These are phyloP conservation scores for Artemisia tridentata DNA, from an alignment of 129 eudicot species.

Conservation along the genomic window DNA sequence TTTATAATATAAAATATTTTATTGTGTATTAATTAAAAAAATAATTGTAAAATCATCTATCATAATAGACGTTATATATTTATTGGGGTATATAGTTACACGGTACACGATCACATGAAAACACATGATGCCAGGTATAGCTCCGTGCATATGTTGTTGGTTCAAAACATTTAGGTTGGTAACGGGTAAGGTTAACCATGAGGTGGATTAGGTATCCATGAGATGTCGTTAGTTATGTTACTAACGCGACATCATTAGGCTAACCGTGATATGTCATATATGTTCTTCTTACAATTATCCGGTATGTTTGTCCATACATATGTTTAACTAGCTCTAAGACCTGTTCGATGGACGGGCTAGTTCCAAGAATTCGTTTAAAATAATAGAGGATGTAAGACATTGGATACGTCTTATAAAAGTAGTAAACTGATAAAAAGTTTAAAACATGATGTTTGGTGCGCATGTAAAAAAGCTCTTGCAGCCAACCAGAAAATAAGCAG, in stretches of 20 bases:
- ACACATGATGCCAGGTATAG: background rate
- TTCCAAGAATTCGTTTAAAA: too few relatives aligned
- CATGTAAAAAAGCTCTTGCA: constrained; percentile 44
- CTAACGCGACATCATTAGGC: background rate
- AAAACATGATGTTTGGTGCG: too few relatives aligned
- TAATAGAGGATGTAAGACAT: too few relatives aligned
- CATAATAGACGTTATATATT: background rate
- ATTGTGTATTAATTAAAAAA: too few relatives aligned
- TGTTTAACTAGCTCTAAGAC: too few relatives aligned
- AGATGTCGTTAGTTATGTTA: constrained; percentile 7
- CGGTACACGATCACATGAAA: constrained; percentile 10
- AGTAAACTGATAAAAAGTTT: too few relatives aligned
- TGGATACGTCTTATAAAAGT: too few relatives aligned
- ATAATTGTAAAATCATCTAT: background rate
- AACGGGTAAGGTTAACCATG: constrained; percentile 14
- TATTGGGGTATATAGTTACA: background rate
- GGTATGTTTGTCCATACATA: too few relatives aligned
- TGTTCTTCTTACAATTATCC: background rate
- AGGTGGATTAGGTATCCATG: constrained; percentile 4
- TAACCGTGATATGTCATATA: background rate
- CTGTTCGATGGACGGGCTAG: too few relatives aligned
- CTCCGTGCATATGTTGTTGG: constrained; percentile 14
- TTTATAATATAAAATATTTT: too few relatives aligned
- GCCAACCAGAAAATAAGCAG: constrained; percentile 82
- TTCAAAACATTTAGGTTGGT: constrained; percentile 13